Percentiles rank a stretch among this genome's conserved stretches.
Conservation (phyloP, 306 rosid species). For the Pueraria montana region DNA sequence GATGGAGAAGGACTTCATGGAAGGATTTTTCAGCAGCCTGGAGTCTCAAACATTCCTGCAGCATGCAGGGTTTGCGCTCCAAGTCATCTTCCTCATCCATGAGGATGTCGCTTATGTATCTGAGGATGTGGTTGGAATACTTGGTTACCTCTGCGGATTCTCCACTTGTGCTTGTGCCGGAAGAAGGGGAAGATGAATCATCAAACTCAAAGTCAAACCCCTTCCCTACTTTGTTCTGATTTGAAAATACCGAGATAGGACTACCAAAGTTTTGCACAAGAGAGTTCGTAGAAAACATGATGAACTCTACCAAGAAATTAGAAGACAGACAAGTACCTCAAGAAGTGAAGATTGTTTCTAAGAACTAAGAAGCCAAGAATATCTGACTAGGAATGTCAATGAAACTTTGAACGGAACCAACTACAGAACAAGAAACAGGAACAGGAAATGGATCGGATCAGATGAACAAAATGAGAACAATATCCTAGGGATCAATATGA, state of each 20-base stretch:
- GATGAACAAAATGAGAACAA: background rate
- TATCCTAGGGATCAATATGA: too few relatives aligned
- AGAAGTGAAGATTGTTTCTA: background rate
- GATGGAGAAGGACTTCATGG: conserved; percentile 65
- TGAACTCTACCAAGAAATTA: conserved; percentile 24
- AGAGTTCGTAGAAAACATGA: conserved; percentile 52
- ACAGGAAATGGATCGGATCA: conserved; percentile 22
- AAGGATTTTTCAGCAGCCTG: conserved; percentile 89
- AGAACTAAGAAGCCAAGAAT: conserved; percentile 23
- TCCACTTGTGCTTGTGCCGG: conserved; percentile 51
- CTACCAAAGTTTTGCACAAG: conserved; percentile 49
- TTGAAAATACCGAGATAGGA: conserved; percentile 32
- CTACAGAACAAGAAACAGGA: conserved; percentile 4
- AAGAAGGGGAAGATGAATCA: conserved; percentile 50
- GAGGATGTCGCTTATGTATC: conserved; percentile 77
- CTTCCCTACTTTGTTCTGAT: conserved; percentile 36
- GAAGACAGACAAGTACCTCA: too few relatives aligned
- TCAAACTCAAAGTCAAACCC: conserved; percentile 47
- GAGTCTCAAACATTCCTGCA: conserved; percentile 79
- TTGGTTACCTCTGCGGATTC: conserved; percentile 45
- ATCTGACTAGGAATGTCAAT: background rate
- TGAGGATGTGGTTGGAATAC: conserved; percentile 60
- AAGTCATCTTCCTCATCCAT: conserved; percentile 84
- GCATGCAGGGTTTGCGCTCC: conserved; percentile 77
- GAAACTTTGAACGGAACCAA: background rate